Evolutionary conservation across 2,329 filamentous ascomycete species (phyloP).

Genomic region (Tolypocladium tundrense): DNA sequence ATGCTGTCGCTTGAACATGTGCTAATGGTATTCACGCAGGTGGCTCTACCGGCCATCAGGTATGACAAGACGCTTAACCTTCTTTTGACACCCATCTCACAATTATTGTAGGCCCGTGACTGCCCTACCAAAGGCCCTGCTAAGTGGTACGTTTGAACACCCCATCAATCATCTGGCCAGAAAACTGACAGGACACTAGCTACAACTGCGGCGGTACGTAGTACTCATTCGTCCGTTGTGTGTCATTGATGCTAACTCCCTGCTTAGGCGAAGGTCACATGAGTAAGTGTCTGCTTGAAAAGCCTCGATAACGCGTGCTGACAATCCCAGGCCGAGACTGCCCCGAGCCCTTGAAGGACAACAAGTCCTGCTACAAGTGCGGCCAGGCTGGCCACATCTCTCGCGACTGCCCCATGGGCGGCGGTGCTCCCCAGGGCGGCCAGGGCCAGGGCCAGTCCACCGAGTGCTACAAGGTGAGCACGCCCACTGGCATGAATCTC

Average conservation of each 20-base stretch:
- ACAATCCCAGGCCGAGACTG: constrained; percentile 69
- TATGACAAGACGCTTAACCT: constrained; percentile 29
- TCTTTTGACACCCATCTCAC: neutral
- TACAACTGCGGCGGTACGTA: constrained; percentile 71
- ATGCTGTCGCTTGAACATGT: neutral
- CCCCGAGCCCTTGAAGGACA: constrained; percentile 80
- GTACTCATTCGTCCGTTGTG: neutral
- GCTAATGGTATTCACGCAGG: constrained; percentile 32
- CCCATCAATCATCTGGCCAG: neutral
- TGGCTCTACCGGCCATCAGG: constrained; percentile 65
- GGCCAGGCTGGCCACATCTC: constrained; percentile 83
- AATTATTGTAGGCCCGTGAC: constrained; percentile 57
- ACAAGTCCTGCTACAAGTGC: constrained; percentile 67
- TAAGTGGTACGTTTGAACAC: constrained; percentile 54
- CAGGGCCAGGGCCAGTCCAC: constrained; percentile 36
- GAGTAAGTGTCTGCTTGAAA: constrained; percentile 44
- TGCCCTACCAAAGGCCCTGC: constrained; percentile 76
- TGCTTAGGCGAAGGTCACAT: constrained; percentile 57
- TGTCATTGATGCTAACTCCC: constrained; percentile 12
- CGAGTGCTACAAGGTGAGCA: constrained; percentile 77
- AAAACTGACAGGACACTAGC: constrained; percentile 32
- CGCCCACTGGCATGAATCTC: neutral
- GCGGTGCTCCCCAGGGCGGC: constrained; percentile 35
- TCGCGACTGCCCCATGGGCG: constrained; percentile 63
- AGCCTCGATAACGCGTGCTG: neutral